Evolutionary conservation across 306 rosid genomes (phyloP).

Genomic region (Adenanthera pavonina): DNA sequence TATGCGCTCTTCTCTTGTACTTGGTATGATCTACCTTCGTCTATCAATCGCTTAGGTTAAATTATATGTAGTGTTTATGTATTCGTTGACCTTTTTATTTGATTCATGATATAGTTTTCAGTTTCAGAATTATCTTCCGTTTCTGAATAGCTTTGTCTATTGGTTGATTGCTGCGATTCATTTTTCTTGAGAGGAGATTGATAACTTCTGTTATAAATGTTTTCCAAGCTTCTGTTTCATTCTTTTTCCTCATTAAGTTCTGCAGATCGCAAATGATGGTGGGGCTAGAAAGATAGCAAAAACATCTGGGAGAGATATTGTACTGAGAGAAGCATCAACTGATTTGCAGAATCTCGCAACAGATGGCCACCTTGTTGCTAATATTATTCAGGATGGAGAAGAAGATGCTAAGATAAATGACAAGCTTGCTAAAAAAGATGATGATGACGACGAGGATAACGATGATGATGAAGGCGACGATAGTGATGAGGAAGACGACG

Average conservation of each 20-base stretch:
- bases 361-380: conserved; percentile 11
- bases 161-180: too few relatives aligned
- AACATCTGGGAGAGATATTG: conserved; percentile 3
- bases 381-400: too few relatives aligned
- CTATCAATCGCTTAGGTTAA: neutral
- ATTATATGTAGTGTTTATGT: neutral
- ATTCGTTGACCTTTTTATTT: neutral
- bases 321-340: conserved; percentile 25
- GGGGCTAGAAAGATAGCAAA: conserved; percentile 47
- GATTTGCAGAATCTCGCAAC: conserved; percentile 35
- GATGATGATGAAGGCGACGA: too few relatives aligned
- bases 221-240: neutral
- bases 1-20: conserved; percentile 37
- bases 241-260: neutral
- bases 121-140: neutral
- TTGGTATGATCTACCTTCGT: conserved; percentile 40
- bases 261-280: conserved; percentile 49
- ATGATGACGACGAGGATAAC: too few relatives aligned
- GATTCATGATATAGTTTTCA: neutral
- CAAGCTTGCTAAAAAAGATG: neutral
- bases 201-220: neutral
- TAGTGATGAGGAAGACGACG: too few relatives aligned
- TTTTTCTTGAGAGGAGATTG: too few relatives aligned
- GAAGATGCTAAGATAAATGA: conserved; percentile 1
- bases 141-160: neutral